These are phyloP conservation scores for Talaromyces sp. DNA, from an alignment of 2,329 filamentous ascomycete species.

Conservation along the genomic window DNA sequence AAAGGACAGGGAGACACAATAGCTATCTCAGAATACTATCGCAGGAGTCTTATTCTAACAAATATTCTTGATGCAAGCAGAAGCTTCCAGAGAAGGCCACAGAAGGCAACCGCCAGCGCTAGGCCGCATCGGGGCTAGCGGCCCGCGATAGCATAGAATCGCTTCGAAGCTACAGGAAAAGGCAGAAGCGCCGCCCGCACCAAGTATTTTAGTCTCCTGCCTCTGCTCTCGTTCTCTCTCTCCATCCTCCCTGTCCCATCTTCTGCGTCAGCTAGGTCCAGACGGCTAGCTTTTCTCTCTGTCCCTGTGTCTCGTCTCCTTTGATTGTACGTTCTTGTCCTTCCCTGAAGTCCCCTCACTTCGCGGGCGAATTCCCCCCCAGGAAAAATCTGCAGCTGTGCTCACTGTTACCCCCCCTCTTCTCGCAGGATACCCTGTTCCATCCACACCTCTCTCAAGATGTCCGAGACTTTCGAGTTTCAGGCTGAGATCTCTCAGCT, in stretches of 20 bases:
- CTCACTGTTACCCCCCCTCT: not conserved
- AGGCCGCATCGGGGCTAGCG: conserved; percentile 2
- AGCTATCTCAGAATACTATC: too few relatives aligned
- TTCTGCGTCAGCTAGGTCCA: conserved; percentile 2
- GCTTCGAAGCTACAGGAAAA: conserved; percentile 14
- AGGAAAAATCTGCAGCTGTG: not conserved
- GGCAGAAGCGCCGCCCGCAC: conserved; percentile 3
- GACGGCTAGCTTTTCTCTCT: conserved; percentile 1
- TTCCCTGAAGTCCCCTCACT: not conserved
- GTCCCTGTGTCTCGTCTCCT: not conserved
- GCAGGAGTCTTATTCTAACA: too few relatives aligned
- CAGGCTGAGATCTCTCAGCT: conserved; percentile 99
- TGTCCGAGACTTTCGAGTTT: conserved; percentile 96
- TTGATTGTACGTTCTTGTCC: conserved; percentile 11
- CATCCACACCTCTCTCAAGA: conserved; percentile 58
- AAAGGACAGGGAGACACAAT: too few relatives aligned
- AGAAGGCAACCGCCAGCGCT: not conserved
- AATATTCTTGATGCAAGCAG: not conserved
- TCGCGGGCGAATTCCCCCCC: not conserved
- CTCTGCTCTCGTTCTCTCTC: conserved; percentile 11
- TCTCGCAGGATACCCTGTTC: conserved; percentile 15
- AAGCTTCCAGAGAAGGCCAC: not conserved
- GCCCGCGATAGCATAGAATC: conserved; percentile 11
- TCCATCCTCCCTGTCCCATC: conserved; percentile 12
- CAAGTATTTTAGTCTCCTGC: conserved; percentile 17